These are phyloP conservation scores for Debaryomyces singareniensis DNA, from an alignment of 1,139 yeast genomes.

Conservation along the genomic window DNA sequence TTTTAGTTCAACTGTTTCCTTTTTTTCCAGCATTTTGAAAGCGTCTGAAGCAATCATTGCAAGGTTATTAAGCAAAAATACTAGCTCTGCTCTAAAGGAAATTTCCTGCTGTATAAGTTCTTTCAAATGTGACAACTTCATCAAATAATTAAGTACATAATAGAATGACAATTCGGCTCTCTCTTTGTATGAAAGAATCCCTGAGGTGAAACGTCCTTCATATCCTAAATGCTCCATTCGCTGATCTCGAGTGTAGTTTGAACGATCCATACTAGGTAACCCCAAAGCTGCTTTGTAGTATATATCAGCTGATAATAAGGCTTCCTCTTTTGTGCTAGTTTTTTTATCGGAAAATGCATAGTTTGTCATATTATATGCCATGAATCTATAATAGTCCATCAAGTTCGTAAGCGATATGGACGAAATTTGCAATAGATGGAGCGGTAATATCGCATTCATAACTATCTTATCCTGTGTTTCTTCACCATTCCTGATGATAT, in stretches of 20 bases:
- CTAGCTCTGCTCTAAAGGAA: constrained; percentile 15
- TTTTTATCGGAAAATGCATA: constrained; percentile 11
- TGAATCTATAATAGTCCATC: constrained; percentile 22
- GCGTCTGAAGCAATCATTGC: no score
- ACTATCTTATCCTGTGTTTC: constrained; percentile 2
- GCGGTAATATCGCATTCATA: constrained; percentile 17
- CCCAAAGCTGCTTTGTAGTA: constrained; percentile 20
- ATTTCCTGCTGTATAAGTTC: constrained; percentile 14
- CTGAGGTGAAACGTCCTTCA: background rate
- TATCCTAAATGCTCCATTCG: background rate
- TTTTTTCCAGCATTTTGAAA: no score
- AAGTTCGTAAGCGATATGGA: constrained; percentile 15
- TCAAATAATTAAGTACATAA: constrained; percentile 22
- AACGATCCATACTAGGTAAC: constrained; percentile 19
- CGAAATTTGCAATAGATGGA: constrained; percentile 12
- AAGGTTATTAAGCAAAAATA: constrained; percentile 12
- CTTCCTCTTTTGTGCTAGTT: constrained; percentile 2
- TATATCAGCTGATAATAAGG: constrained; percentile 15
- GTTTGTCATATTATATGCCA: constrained; percentile 24
- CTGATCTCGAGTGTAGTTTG: background rate
- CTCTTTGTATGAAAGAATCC: constrained; percentile 8
- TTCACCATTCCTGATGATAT: constrained; percentile 4
- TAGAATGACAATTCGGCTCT: constrained; percentile 31
- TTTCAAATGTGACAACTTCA: constrained; percentile 15
- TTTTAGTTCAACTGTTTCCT: background rate